Evolutionary conservation across 108 stramenopile species (phyloP), one percentile per base, ranked within the genome.

Genomic region (Conticribra weissflogii): DNA sequence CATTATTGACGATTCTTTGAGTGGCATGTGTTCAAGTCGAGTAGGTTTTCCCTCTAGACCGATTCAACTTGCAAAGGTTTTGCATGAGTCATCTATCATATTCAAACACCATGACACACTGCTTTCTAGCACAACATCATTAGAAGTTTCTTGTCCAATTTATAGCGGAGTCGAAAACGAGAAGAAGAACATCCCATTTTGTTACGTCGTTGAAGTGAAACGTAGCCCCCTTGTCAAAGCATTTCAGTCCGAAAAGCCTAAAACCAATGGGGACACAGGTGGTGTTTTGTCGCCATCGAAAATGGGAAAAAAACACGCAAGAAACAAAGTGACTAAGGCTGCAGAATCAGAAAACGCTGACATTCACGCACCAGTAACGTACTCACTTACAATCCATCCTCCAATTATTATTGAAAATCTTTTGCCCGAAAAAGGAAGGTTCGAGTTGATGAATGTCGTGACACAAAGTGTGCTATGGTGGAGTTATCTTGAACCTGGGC

Each of bases 381-480:
- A 96, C 64, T 86, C 83, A 1, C 65, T 98, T 27, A 60, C 92
- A 25, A 75, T 98, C 53, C 93, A 97, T 67, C 89, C 97, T 18
- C 96, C 97, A 2, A 80, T 98, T 25, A 88, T 98, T n/a, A 82
- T 98, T 44, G 91, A 92, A 63, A 98, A 98, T 79, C 78, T 98
- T 23, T 74, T 98, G 27, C 96, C 97, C 18, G 83, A 91, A 61
- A 72, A 74, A 14, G 96, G 92, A 19, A 64, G 85, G 22, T 97
- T 96, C 66, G 95, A 96, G 82, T 79, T 98, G 18, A 90, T 95
- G 83, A 89, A 98, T 68, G 91, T 88, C 7, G 74, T 77, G 16
- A 75, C 74, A 22, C 64, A 77, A 49, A 86, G 59, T 9, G 84
- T 96, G 0, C 69, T 98, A 4, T 98, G 97, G 97, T 91, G 85